phyloP scores from a whole-genome alignment of 176 grass and related monocot species.

The Aechmea fasciata region DNA sequence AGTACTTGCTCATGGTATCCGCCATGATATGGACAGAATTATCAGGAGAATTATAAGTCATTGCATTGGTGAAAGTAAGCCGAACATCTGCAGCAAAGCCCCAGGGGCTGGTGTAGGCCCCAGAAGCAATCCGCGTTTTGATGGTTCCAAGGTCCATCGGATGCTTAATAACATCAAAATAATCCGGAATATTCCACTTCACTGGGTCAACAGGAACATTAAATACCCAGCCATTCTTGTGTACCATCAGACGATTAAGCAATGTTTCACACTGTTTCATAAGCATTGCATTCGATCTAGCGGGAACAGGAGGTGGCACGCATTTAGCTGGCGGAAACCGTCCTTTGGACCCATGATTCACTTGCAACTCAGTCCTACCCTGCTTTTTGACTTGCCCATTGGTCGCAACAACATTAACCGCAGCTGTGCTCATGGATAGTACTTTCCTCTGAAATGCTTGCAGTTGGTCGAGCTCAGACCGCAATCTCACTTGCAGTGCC shows the following conservation, averaged over 20 bases:
- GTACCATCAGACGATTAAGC: slow-evolving; percentile 85
- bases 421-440: slow-evolving; percentile 5
- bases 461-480: slow-evolving; percentile 46
- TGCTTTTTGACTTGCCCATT: slow-evolving; percentile 32
- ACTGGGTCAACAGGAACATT: slow-evolving; percentile 62
- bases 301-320: slow-evolving; percentile 6
- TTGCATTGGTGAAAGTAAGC: slow-evolving; percentile 80
- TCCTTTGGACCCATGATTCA: slow-evolving; percentile 41
- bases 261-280: slow-evolving; percentile 71
- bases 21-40: slow-evolving; percentile 81
- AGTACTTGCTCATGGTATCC: slow-evolving; percentile 60
- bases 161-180: slow-evolving; percentile 66
- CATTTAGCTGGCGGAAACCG: slow-evolving; percentile 37
- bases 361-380: slow-evolving; percentile 14
- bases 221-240: slow-evolving; percentile 69
- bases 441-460: slow-evolving; percentile 43
- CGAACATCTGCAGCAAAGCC: slow-evolving; percentile 86
- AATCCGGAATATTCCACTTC: slow-evolving; percentile 89
- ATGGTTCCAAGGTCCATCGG: slow-evolving; percentile 91
- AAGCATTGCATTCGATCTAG: slow-evolving; percentile 17
- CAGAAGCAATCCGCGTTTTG: slow-evolving; percentile 46
- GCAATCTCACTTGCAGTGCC: slow-evolving; percentile 42
- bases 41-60: slow-evolving; percentile 71
- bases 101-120: slow-evolving; percentile 43
- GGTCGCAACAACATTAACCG: slow-evolving; percentile 23